Evolutionary conservation across 495 filamentous ascomycete species (phyloP), one percentile per base, ranked within the genome.

Genomic region (Aspergillus conjunctus): DNA sequence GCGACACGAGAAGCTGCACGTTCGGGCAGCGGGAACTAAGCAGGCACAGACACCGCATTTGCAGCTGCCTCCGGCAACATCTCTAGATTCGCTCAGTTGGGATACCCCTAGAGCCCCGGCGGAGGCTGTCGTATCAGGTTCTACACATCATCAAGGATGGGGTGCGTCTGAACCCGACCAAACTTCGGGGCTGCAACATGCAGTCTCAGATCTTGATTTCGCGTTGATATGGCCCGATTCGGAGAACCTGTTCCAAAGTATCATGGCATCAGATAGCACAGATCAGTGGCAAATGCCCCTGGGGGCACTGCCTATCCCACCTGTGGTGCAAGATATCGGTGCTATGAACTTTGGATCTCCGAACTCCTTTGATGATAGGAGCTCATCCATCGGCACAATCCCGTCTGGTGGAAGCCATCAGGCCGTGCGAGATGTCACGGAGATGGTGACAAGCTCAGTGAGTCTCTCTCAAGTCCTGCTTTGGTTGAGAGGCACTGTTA

Each of bases 261-360:
- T 81, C 34, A 77, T 81, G 70, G 71, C 75, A 10, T 70, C 72
- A 0, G 76, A 79, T 46, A 66, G 65, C 10, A 63, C 73, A 7
- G 77, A 77, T 62, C 78, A 80, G 54, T 79, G 77, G 77, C 76
- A 81, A 59, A 76, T 79, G 65, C 77, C 77, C 2, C 58, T 79
- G 43, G 74, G 77, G 3, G 69, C 77, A 10, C 64, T 79, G 18
- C 77, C 77, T 2, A 75, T 80, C 51, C 70, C 73, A 7, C 71
- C 71, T 1, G 67, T 71, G 0, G 68, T 74, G 17, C 73, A 74
- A 54, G 73, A 73, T 62, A 44, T 73, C 10, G 72, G 72, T 58
- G 68, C 64, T 10, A 68, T 72, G 61, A 68, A 55, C 31, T 73
- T 74, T 57, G 76, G 70, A 2, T 73, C 72, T 11, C 73, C 73